Conservation (phyloP, 768 basidiomycete genomes). For the Kondoa subrosea region DNA sequence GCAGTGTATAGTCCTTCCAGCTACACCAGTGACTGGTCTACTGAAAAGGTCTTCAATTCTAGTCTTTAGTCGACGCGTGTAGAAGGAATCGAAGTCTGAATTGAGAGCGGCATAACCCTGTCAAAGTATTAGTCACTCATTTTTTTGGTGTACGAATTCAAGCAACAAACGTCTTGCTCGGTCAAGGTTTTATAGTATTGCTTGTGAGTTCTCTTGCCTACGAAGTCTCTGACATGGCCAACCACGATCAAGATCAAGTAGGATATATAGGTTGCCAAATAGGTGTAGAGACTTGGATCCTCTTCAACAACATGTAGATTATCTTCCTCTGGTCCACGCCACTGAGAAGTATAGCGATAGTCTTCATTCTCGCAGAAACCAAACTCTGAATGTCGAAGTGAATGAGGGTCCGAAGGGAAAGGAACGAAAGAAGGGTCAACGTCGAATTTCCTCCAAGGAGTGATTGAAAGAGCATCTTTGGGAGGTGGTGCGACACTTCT, state of each 20-base stretch:
- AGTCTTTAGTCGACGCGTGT: conserved; percentile 82
- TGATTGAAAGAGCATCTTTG: conserved; percentile 6
- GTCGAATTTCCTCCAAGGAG: conserved; percentile 12
- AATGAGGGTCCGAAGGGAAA: conserved; percentile 7
- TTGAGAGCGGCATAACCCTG: conserved; percentile 93
- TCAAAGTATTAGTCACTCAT: neutral
- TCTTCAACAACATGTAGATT: conserved; percentile 37
- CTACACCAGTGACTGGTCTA: conserved; percentile 81
- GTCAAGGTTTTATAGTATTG: conserved; percentile 62
- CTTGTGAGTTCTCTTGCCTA: conserved; percentile 66
- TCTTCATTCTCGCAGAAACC: conserved; percentile 69
- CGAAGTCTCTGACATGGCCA: conserved; percentile 85
- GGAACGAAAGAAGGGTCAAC: conserved; percentile 16
- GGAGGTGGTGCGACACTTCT: conserved; percentile 12
- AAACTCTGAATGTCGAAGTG: conserved; percentile 55
- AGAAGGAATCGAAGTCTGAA: conserved; percentile 98
- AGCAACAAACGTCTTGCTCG: conserved; percentile 52
- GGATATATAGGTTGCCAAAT: conserved; percentile 78
- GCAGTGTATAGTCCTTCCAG: conserved; percentile 74
- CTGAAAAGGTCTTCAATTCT: conserved; percentile 93
- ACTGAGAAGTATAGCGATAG: conserved; percentile 52
- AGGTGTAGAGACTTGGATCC: conserved; percentile 82
- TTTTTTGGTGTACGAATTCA: conserved; percentile 11
- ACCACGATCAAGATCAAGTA: conserved; percentile 81
- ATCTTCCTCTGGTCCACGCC: conserved; percentile 36